These are phyloP conservation scores for Boletus coccyginus DNA, from an alignment of 768 basidiomycete genomes.

Conservation along the genomic window DNA sequence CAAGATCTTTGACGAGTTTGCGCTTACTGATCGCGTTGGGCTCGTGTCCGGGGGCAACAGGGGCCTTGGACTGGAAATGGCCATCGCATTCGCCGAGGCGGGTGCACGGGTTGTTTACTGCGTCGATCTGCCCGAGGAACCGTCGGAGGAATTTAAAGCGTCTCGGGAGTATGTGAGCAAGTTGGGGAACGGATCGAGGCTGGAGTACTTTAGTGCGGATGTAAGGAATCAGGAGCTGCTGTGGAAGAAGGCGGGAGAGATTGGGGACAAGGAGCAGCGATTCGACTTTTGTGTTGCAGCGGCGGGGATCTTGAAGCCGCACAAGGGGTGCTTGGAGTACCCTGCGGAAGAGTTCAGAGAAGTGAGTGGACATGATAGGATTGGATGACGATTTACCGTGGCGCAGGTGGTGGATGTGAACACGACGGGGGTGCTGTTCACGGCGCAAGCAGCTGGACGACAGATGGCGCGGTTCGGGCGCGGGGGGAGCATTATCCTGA, in stretches of 20 bases:
- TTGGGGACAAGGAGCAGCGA: constrained; percentile 64
- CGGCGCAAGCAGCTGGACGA: constrained; percentile 57
- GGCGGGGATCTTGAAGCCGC: constrained; percentile 63
- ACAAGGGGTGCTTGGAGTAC: constrained; percentile 65
- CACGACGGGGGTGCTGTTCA: constrained; percentile 57
- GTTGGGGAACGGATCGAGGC: constrained; percentile 40
- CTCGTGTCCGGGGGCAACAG: constrained; percentile 64
- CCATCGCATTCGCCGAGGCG: constrained; percentile 67
- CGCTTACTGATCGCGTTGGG: constrained; percentile 53
- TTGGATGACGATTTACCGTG: background rate
- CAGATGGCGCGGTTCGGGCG: constrained; percentile 51
- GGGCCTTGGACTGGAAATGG: constrained; percentile 84
- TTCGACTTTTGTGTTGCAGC: constrained; percentile 79
- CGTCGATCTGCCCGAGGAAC: constrained; percentile 55
- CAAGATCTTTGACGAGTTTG: constrained; percentile 62
- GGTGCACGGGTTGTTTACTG: constrained; percentile 71
- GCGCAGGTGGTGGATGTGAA: constrained; percentile 64
- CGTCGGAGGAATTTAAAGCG: constrained; percentile 56
- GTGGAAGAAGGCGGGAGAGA: constrained; percentile 56
- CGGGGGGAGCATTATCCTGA: constrained; percentile 55
- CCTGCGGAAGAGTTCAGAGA: constrained; percentile 62
- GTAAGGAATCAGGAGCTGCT: constrained; percentile 60
- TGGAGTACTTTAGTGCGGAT: constrained; percentile 64
- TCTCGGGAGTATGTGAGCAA: constrained; percentile 50
- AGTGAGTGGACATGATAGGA: constrained; percentile 31